These are phyloP conservation scores for Mycocalia duriaeana DNA, from an alignment of 1,284 basidiomycete genomes.

Conservation along the genomic window DNA sequence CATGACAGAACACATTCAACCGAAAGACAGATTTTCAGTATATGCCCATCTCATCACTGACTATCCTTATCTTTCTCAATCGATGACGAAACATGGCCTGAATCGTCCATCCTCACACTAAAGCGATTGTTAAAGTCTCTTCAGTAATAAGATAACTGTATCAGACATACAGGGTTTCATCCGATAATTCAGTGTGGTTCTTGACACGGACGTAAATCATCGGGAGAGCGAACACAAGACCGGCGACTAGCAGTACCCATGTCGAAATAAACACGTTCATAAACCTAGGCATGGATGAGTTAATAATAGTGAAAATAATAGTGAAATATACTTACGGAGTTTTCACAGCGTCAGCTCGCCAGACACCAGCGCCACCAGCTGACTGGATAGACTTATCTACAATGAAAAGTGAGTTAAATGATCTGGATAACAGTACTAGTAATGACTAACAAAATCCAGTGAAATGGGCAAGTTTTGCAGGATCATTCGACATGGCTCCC, in stretches of 20 bases:
- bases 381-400: constrained; percentile 54
- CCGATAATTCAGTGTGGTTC: constrained; percentile 40
- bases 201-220: constrained; percentile 52
- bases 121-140: constrained; percentile 1
- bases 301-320: background rate
- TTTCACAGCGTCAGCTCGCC: constrained; percentile 43
- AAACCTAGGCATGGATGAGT: constrained; percentile 34
- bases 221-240: constrained; percentile 45
- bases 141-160: constrained; percentile 1
- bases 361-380: constrained; percentile 47
- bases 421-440: too few relatives aligned
- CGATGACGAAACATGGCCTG: constrained; percentile 15
- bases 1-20: too few relatives aligned
- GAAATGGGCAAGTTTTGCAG: constrained; percentile 53
- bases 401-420: background rate
- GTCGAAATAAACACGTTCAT: constrained; percentile 54
- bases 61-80: too few relatives aligned
- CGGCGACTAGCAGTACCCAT: constrained; percentile 44
- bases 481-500: constrained; percentile 59
- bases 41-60: too few relatives aligned
- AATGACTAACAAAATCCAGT: constrained; percentile 41
- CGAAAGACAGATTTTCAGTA: too few relatives aligned
- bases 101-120: constrained; percentile 30
- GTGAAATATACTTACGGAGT: constrained; percentile 31
- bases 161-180: constrained; percentile 38